Base-by-base conservation (phyloP, 2,329 filamentous ascomycete genomes). In the Teratosphaeriaceae sp. region DNA sequence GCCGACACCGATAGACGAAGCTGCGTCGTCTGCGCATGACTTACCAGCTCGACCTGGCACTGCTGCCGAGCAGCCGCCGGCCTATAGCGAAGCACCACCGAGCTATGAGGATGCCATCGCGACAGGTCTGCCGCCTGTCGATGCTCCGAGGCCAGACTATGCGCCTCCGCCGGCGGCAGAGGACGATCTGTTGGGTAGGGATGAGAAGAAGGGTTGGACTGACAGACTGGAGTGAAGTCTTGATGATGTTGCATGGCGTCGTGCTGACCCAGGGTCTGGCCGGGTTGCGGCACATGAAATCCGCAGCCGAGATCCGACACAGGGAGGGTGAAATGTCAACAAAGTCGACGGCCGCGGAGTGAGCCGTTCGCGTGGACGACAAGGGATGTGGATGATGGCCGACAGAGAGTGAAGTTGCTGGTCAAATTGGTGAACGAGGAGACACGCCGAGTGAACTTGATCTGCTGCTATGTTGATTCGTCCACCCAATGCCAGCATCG, bases 61-160 rank as follows among this genome's bases (percentile, higher is more conserved):
- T 7, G 34, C 23, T 26, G 42, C 19, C 4, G 19, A 42, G 3
- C 39, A 22, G 26, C 40, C 44, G n/a, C 48, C 49, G 1, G 37
- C 47, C 9, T 56, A 57, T 36, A 46, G 46, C 23, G 88, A 92
- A 43, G 86, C 88, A n/a, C 89, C 90, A 15, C 89, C 89, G 6
- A 95, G 87, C 57, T 97, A 97, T 59, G 88, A 95, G 65, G 89
- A 96, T 65, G 88, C 88, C 11, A 82, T 96, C 66, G 88, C 88
- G 5, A 82, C 86, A 51, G 78, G 82, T 45, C 66, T 92, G 48
- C 82, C 78, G 26, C 85, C 87, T 1, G 78, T 88, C 43, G 78
- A 87, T 59, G 84, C 81, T 47, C 69, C 82, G 20, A 73, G 88
- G 55, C 79, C 82, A 21, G 80, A 79, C 12, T 88, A 85, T 60